Conservation (phyloP, 768 basidiomycete genomes). For the Panaeolus papilionaceus region DNA sequence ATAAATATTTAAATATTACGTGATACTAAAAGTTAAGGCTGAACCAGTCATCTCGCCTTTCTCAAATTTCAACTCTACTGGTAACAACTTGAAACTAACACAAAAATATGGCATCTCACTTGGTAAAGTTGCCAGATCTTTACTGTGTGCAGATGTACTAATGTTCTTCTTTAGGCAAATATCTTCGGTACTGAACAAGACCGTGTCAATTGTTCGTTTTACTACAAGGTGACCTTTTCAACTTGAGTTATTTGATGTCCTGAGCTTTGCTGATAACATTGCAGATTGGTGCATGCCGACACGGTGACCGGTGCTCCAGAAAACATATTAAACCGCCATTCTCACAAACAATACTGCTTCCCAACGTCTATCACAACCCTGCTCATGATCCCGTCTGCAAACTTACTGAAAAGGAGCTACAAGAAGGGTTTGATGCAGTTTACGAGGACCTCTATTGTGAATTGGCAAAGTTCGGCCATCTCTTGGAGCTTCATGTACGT, state of each 20-base stretch:
- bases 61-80: not conserved
- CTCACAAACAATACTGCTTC: slow-evolving; percentile 94
- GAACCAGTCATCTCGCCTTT: not conserved
- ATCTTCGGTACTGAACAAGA: slow-evolving; percentile 96
- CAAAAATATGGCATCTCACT: slow-evolving; percentile 70
- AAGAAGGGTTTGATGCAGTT: slow-evolving; percentile 93
- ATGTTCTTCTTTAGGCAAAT: slow-evolving; percentile 65
- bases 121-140: slow-evolving; percentile 52
- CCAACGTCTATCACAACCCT: slow-evolving; percentile 99
- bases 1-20: not conserved
- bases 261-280: not conserved
- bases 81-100: not conserved
- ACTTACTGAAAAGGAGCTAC: slow-evolving; percentile 84
- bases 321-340: slow-evolving; percentile 99
- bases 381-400: slow-evolving; percentile 92
- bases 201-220: slow-evolving; percentile 99
- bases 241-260: not conserved
- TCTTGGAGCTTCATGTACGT: slow-evolving; percentile 92
- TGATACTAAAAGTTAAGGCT: not conserved
- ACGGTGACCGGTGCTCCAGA: slow-evolving; percentile 97
- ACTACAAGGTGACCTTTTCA: slow-evolving; percentile 78
- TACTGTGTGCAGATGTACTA: not conserved
- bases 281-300: slow-evolving; percentile 97
- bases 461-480: slow-evolving; percentile 92
- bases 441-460: slow-evolving; percentile 97